Evolutionary conservation across 768 basidiomycete genomes (phyloP).

Genomic region (Hortiboletus flavorubellus): DNA sequence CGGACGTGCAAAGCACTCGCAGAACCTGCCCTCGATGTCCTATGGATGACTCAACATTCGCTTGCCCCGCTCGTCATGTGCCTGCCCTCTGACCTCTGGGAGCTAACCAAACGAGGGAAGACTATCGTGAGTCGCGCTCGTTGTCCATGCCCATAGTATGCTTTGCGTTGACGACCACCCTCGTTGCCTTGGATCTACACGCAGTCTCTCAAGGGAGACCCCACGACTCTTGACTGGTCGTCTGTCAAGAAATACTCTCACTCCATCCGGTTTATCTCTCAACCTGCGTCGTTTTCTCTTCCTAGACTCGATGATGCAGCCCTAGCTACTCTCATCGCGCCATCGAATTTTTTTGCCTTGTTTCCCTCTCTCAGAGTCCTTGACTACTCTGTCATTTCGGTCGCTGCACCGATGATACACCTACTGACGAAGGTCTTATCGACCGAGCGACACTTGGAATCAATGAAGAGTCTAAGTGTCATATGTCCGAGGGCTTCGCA

Average conservation of each 20-base stretch:
- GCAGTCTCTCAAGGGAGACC: slow-evolving; percentile 22
- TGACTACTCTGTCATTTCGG: slow-evolving; percentile 28
- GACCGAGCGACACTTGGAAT: slow-evolving; percentile 12
- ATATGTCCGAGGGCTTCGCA: slow-evolving; percentile 22
- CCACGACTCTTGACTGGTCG: slow-evolving; percentile 22
- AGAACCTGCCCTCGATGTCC: slow-evolving; percentile 30
- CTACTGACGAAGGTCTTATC: slow-evolving; percentile 20
- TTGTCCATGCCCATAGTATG: neutral
- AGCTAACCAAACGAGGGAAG: slow-evolving; percentile 16
- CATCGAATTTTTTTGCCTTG: slow-evolving; percentile 18
- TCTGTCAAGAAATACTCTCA: slow-evolving; percentile 22
- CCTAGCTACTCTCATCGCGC: slow-evolving; percentile 18
- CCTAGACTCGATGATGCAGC: slow-evolving; percentile 26
- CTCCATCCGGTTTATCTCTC: slow-evolving; percentile 22
- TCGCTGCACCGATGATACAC: slow-evolving; percentile 16
- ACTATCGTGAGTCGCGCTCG: slow-evolving; percentile 17
- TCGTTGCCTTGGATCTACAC: neutral
- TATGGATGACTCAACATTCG: slow-evolving; percentile 31
- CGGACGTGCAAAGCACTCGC: slow-evolving; percentile 28
- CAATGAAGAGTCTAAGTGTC: slow-evolving; percentile 22
- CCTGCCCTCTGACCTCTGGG: slow-evolving; percentile 25
- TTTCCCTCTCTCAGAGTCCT: slow-evolving; percentile 26
- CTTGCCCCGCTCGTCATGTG: slow-evolving; percentile 30
- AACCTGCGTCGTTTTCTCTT: slow-evolving; percentile 20
- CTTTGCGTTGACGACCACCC: neutral